Evolutionary conservation across 257 asterid species (phyloP).

Genomic region (Nicotiana benthamiana): DNA sequence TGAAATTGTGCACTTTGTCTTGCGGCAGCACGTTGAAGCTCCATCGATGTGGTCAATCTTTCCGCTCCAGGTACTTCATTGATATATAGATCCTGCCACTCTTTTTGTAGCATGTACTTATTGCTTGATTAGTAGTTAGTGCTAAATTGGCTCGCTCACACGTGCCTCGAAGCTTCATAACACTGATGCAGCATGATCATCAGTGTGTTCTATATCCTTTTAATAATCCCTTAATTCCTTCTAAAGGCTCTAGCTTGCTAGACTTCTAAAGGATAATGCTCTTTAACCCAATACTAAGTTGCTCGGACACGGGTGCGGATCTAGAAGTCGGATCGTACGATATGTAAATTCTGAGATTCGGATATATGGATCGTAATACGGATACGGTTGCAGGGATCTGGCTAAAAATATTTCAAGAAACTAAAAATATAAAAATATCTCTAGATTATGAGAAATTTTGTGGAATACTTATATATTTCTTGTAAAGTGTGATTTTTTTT

Average conservation of each 20-base stretch:
- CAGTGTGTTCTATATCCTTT: background rate
- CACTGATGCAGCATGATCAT: background rate
- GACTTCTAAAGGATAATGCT: background rate
- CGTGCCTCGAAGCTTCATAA: background rate
- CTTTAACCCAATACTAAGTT: background rate
- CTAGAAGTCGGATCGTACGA: no score
- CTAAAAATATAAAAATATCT: no score
- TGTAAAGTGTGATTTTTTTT: no score
- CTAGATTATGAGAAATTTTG: no score
- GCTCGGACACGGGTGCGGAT: no score
- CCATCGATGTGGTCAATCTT: conserved; percentile 99
- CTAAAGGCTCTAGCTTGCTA: background rate
- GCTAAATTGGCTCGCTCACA: background rate
- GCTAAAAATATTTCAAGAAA: no score
- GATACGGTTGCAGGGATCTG: no score
- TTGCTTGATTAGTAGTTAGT: background rate
- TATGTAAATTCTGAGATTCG: no score
- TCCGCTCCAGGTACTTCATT: conserved; percentile 78
- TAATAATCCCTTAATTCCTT: background rate
- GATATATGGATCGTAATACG: no score
- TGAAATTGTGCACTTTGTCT: conserved; percentile 52
- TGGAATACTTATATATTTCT: no score
- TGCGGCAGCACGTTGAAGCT: conserved; percentile 79
- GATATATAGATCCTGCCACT: background rate
- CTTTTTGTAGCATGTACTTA: background rate